Evolutionary conservation across 2,329 filamentous ascomycete genomes (phyloP).

Genomic region (Claviceps monticola): DNA sequence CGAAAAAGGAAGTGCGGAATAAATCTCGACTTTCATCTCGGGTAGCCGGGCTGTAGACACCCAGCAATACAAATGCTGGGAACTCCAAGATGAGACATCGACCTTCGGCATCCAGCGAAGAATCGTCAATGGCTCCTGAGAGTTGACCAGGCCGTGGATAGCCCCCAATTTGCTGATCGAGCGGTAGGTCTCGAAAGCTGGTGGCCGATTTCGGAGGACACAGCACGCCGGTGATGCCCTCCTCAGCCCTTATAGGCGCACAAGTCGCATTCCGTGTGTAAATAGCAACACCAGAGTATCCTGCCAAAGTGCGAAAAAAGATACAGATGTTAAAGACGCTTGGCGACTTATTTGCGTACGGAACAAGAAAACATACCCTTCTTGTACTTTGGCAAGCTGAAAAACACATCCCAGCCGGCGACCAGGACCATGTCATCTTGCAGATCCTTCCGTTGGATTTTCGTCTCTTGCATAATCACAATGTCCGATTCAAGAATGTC

Average conservation of each 20-base stretch:
- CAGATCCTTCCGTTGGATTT: conserved; percentile 88
- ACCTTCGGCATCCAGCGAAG: conserved; percentile 74
- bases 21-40: conserved; percentile 71
- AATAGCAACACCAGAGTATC: conserved; percentile 90
- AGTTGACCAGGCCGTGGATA: conserved; percentile 65
- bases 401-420: conserved; percentile 90
- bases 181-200: conserved; percentile 61
- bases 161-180: conserved; percentile 69
- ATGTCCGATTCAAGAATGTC: conserved; percentile 86
- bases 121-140: conserved; percentile 48
- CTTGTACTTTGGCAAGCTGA: conserved; percentile 84
- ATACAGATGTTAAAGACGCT: not conserved
- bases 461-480: conserved; percentile 87
- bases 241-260: conserved; percentile 77
- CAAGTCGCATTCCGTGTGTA: conserved; percentile 85
- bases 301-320: conserved; percentile 28
- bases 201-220: conserved; percentile 56
- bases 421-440: conserved; percentile 92
- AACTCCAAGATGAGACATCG: conserved; percentile 88
- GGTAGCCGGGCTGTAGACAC: conserved; percentile 83
- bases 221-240: conserved; percentile 78
- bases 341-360: not conserved
- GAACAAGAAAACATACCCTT: conserved; percentile 48
- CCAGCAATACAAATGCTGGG: conserved; percentile 83
- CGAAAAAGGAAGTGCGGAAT: conserved; percentile 69